Percentiles rank a stretch among this genome's conserved stretches.
These are phyloP conservation scores for Porogramme epimiltina DNA, from an alignment of 1,284 basidiomycete species.

Conservation along the genomic window DNA sequence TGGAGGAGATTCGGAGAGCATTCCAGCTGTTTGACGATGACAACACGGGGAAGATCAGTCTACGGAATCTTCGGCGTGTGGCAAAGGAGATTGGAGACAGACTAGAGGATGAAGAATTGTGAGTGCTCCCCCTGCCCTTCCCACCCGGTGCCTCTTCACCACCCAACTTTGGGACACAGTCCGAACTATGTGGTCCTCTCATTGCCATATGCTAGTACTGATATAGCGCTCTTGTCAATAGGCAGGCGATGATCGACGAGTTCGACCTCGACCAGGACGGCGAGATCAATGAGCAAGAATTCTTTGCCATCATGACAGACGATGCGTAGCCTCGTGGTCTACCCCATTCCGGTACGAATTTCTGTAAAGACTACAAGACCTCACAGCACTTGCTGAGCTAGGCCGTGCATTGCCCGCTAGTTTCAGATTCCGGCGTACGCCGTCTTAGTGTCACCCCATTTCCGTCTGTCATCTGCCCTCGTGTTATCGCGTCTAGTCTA, in stretches of 20 bases:
- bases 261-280: slow-evolving; percentile 99
- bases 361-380: slow-evolving; percentile 5
- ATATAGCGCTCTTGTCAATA: slow-evolving; percentile 41
- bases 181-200: neutral
- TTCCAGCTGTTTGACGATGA: slow-evolving; percentile 98
- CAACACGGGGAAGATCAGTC: slow-evolving; percentile 90
- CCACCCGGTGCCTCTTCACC: slow-evolving; percentile 22
- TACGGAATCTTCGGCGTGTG: slow-evolving; percentile 90
- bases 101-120: slow-evolving; percentile 97
- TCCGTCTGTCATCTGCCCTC: no score
- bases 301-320: slow-evolving; percentile 96
- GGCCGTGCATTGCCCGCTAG: no score
- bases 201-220: neutral
- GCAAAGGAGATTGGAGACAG: slow-evolving; percentile 97
- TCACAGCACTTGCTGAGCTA: slow-evolving; percentile 3
- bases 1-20: slow-evolving; percentile 94
- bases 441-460: no score
- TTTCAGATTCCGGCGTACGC: no score
- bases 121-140: slow-evolving; percentile 34
- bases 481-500: no score
- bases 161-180: slow-evolving; percentile 15
- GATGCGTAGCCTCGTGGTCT: slow-evolving; percentile 56
- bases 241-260: slow-evolving; percentile 99
- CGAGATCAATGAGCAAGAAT: slow-evolving; percentile 94
- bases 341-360: no score